Evolutionary conservation across 2,329 filamentous ascomycete genomes (phyloP).

Genomic region (Hymenoscyphus repandus): DNA sequence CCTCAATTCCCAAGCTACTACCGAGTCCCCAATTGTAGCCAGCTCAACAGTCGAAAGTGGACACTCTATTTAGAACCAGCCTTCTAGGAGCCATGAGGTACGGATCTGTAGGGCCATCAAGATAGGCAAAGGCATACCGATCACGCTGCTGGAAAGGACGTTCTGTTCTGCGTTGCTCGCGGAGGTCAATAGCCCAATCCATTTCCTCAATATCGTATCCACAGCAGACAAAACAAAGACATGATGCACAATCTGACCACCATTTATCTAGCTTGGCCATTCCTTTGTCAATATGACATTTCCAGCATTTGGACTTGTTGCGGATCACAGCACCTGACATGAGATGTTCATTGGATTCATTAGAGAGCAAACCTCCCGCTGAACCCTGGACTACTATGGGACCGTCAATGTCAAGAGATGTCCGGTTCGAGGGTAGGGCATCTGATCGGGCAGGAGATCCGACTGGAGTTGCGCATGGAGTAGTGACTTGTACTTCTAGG

Average conservation of each 20-base stretch:
- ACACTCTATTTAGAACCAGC: too few species aligned
- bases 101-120: not conserved
- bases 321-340: constrained; percentile 11
- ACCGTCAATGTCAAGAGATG: not conserved
- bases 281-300: constrained; percentile 20
- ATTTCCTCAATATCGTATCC: constrained; percentile 22
- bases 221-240: constrained; percentile 25
- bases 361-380: not conserved
- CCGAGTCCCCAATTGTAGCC: too few species aligned
- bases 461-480: not conserved
- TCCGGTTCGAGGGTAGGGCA: not conserved
- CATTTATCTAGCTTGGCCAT: constrained; percentile 20
- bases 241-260: constrained; percentile 15
- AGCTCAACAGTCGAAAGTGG: too few species aligned
- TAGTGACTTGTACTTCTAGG: too few species aligned
- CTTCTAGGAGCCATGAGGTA: too few species aligned
- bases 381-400: not conserved
- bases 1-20: too few species aligned
- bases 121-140: not conserved
- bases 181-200: not conserved
- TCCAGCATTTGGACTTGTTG: constrained; percentile 19
- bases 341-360: constrained; percentile 16
- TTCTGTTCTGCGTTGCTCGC: not conserved
- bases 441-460: not conserved
- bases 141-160: not conserved